A percentile compares a stretch with the other conserved stretches of the same genome.
phyloP scores from a whole-genome alignment of 768 basidiomycete species.

The Tephrocybe sp. region DNA sequence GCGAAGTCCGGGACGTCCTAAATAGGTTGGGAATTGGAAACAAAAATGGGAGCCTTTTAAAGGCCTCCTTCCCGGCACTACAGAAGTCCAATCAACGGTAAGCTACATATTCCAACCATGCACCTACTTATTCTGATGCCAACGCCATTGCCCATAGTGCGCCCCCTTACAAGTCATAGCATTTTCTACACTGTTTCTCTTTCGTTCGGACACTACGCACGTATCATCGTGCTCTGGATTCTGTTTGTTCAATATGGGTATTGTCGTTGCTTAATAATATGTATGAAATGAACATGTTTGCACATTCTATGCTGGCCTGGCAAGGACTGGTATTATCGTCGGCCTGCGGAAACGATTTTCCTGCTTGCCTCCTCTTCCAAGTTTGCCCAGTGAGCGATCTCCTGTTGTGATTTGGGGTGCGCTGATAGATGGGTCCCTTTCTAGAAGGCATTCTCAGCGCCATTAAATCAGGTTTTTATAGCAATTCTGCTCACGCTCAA shows the following conservation, averaged over 20 bases:
- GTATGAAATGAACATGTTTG: not conserved
- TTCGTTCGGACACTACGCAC: slow-evolving; percentile 2
- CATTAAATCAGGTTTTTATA: not conserved
- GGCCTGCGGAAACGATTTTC: slow-evolving; percentile 47
- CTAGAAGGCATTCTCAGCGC: slow-evolving; percentile 28
- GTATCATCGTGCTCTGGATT: slow-evolving; percentile 2
- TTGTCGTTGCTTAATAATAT: not conserved
- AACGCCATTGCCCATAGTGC: not conserved
- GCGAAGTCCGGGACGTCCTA: slow-evolving; percentile 78
- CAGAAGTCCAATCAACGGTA: slow-evolving; percentile 41
- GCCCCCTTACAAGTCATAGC: slow-evolving; percentile 18
- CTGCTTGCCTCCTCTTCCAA: slow-evolving; percentile 77
- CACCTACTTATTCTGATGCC: not conserved
- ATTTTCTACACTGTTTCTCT: not conserved
- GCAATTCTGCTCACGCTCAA: slow-evolving; percentile 56
- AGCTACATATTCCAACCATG: not conserved
- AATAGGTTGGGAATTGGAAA: slow-evolving; percentile 83
- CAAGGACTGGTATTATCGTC: slow-evolving; percentile 21
- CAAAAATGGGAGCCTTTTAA: slow-evolving; percentile 58
- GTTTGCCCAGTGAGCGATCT: slow-evolving; percentile 84
- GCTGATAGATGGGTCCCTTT: slow-evolving; percentile 66
- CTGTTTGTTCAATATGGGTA: slow-evolving; percentile 1
- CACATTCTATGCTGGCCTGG: not conserved
- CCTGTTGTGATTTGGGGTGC: slow-evolving; percentile 83
- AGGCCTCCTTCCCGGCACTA: slow-evolving; percentile 65